Percentiles rank a stretch among this genome's conserved stretches.
Conservation (phyloP, 1,284 basidiomycete species). For the Entoloma clypeatum region DNA sequence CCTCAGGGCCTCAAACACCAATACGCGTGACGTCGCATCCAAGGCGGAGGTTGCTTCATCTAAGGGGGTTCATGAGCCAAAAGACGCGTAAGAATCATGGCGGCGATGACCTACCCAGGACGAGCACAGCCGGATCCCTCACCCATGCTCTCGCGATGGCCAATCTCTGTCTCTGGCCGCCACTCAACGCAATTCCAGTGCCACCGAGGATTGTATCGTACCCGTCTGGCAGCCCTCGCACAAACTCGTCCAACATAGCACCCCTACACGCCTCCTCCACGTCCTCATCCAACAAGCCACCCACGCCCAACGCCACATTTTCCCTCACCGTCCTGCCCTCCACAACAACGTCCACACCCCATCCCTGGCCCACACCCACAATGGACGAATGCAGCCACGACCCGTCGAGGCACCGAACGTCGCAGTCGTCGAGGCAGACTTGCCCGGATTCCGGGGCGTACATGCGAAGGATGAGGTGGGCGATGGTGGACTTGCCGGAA, state of each 20-base stretch:
- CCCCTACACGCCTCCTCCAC: conserved; percentile 75
- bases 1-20: conserved; percentile 89
- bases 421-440: conserved; percentile 82
- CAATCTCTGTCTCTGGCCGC: conserved; percentile 91
- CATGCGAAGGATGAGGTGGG: conserved; percentile 76
- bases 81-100: conserved; percentile 3
- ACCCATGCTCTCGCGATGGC: conserved; percentile 88
- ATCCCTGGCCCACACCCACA: conserved; percentile 75
- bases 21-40: conserved; percentile 82
- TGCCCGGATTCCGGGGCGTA: conserved; percentile 63
- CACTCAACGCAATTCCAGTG: conserved; percentile 77
- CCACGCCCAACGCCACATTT: conserved; percentile 82
- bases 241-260: conserved; percentile 87
- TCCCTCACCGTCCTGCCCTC: conserved; percentile 79
- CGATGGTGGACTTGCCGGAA: conserved; percentile 91
- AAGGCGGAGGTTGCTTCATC: conserved; percentile 97
- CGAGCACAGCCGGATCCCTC: conserved; percentile 84
- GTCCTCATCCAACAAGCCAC: conserved; percentile 40
- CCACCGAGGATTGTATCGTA: conserved; percentile 84
- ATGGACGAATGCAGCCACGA: conserved; percentile 71
- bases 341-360: conserved; percentile 62
- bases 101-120: conserved; percentile 67
- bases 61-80: conserved; percentile 30
- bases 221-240: conserved; percentile 77
- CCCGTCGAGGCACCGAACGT: conserved; percentile 73